These are phyloP conservation scores for Geotrichum fermentans DNA, from an alignment of 1,139 yeast genomes.

Conservation along the genomic window DNA sequence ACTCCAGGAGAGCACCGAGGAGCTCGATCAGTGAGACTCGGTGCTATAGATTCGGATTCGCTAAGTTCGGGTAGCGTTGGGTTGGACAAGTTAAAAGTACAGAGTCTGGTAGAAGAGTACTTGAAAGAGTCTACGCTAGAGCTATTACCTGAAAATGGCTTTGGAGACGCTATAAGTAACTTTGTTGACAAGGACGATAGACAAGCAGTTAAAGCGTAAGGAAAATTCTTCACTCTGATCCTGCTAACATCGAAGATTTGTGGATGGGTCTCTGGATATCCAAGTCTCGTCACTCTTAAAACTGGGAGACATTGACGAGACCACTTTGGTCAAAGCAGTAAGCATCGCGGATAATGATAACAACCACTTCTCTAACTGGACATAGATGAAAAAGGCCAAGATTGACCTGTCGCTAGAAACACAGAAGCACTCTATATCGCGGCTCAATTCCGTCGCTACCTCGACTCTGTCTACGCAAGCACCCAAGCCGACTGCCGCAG, in stretches of 20 bases:
- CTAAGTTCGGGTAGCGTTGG: slow-evolving; percentile 26
- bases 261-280: slow-evolving; percentile 58
- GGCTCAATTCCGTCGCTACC: not conserved
- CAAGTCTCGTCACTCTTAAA: slow-evolving; percentile 57
- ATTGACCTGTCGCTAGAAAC: slow-evolving; percentile 14
- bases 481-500: not conserved
- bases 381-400: slow-evolving; percentile 18
- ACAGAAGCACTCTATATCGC: slow-evolving; percentile 8
- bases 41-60: slow-evolving; percentile 21
- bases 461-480: not conserved
- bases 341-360: not conserved
- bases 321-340: slow-evolving; percentile 14
- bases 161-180: slow-evolving; percentile 65
- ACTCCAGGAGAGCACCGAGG: slow-evolving; percentile 1
- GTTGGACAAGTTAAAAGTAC: slow-evolving; percentile 48
- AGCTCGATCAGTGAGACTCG: slow-evolving; percentile 4
- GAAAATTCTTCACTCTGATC: not conserved
- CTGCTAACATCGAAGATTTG: slow-evolving; percentile 39
- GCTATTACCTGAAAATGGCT: slow-evolving; percentile 70
- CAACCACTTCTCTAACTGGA: not conserved
- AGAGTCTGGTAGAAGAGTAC: slow-evolving; percentile 56
- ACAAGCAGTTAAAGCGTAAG: slow-evolving; percentile 50
- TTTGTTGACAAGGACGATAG: slow-evolving; percentile 83
- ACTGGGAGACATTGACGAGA: slow-evolving; percentile 36
- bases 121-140: slow-evolving; percentile 59